Percentiles rank a stretch among this genome's conserved stretches.
These are phyloP conservation scores for Setaria viridis DNA, from an alignment of 202 grass and related monocot genomes.

Conservation along the genomic window DNA sequence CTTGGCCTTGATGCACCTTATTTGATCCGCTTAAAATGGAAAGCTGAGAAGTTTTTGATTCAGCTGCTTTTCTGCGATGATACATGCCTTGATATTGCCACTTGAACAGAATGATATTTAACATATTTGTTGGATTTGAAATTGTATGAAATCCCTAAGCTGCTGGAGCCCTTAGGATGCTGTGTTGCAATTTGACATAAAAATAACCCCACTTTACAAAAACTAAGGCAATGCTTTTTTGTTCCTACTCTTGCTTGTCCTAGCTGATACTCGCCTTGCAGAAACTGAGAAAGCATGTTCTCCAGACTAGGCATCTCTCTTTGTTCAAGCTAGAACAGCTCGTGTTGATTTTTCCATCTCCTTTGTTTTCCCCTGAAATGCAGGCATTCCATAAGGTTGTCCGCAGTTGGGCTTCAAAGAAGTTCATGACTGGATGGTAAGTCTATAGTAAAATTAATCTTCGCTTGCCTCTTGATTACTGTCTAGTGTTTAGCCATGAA, in stretches of 20 bases:
- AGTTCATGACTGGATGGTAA: conserved; percentile 91
- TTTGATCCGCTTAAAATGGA: not conserved
- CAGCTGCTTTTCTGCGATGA: not conserved
- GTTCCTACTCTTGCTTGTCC: conserved; percentile 20
- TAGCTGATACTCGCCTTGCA: conserved; percentile 37
- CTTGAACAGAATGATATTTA: not conserved
- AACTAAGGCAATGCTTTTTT: not conserved
- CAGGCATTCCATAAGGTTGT: conserved; percentile 90
- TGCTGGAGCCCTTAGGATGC: not conserved
- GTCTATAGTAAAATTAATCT: conserved; percentile 16
- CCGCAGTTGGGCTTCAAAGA: conserved; percentile 88
- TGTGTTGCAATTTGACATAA: conserved; percentile 16
- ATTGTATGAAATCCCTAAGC: not conserved
- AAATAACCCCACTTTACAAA: not conserved
- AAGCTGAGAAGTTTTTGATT: not conserved
- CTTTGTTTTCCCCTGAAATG: conserved; percentile 32
- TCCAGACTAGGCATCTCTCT: not conserved
- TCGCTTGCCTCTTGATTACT: not conserved
- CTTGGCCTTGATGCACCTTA: not conserved
- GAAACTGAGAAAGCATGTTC: conserved; percentile 5
- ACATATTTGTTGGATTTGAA: conserved; percentile 9
- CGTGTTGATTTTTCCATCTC: conserved; percentile 1
- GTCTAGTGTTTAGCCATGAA: conserved; percentile 4
- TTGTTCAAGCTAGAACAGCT: conserved; percentile 20
- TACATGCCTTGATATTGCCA: not conserved